A percentile compares a stretch with the other conserved stretches of the same genome.
phyloP scores from a whole-genome alignment of 768 basidiomycete genomes.

The Collybiopsis luxurians region DNA sequence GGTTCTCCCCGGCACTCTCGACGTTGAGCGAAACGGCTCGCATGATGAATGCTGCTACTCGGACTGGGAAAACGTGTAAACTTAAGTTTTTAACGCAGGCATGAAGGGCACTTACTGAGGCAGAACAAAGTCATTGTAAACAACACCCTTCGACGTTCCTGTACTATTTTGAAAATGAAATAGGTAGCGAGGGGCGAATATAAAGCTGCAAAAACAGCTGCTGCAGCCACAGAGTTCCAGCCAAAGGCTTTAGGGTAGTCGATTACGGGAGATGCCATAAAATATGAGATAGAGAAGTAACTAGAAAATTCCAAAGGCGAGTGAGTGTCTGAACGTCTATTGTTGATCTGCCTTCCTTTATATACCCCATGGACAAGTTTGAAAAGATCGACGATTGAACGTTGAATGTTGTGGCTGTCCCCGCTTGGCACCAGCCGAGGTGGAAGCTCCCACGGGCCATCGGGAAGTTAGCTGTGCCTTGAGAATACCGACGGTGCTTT shows the following conservation, averaged over 20 bases:
- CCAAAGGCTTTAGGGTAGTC: constrained; percentile 17
- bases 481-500: no score
- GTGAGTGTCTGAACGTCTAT: no score
- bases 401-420: no score
- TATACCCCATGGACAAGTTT: no score
- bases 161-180: constrained; percentile 19
- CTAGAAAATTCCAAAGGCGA: no score
- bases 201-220: constrained; percentile 22
- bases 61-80: constrained; percentile 25
- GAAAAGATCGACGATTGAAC: no score
- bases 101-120: constrained; percentile 14
- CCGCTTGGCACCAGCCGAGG: no score
- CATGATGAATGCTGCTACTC: constrained; percentile 36
- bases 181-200: constrained; percentile 21
- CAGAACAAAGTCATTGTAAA: constrained; percentile 25
- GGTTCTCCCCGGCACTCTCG: constrained; percentile 26
- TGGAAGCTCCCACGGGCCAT: no score
- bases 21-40: constrained; percentile 33
- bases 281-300: no score
- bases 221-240: constrained; percentile 18
- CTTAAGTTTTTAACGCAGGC: not conserved
- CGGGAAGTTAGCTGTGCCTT: no score
- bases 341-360: no score
- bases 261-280: not conserved
- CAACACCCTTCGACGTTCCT: constrained; percentile 20